Evolutionary conservation across 805 yeast species (phyloP).

Genomic region (Jamesozyma spencerorum): DNA sequence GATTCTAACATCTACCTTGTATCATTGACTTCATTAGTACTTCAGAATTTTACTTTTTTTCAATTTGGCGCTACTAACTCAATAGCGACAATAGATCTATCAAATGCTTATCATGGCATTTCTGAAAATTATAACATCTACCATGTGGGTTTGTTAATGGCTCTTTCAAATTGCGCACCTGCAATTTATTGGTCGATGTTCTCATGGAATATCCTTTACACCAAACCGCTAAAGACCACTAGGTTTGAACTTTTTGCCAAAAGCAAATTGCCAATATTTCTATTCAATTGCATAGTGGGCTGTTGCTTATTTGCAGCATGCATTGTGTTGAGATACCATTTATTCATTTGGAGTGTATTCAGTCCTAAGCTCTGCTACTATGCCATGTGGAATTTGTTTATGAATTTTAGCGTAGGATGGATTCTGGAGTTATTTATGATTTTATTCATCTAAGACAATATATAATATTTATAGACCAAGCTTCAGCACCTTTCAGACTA

Average conservation of each 20-base stretch:
- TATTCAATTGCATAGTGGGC: slow-evolving; percentile 54
- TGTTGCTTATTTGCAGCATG: slow-evolving; percentile 60
- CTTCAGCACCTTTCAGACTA: no score
- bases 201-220: slow-evolving; percentile 16
- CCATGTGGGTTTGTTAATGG: slow-evolving; percentile 69
- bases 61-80: slow-evolving; percentile 88
- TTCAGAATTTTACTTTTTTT: slow-evolving; percentile 75
- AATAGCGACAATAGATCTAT: slow-evolving; percentile 78
- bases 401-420: slow-evolving; percentile 37
- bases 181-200: slow-evolving; percentile 70
- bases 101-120: slow-evolving; percentile 89
- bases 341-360: slow-evolving; percentile 96
- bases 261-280: slow-evolving; percentile 26
- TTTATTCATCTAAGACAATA: no score
- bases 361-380: slow-evolving; percentile 83
- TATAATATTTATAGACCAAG: no score
- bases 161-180: slow-evolving; percentile 75
- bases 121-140: slow-evolving; percentile 52
- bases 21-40: slow-evolving; percentile 31
- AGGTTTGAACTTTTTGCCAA: slow-evolving; percentile 10
- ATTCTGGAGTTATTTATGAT: slow-evolving; percentile 12
- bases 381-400: slow-evolving; percentile 59
- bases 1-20: slow-evolving; percentile 7
- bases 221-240: slow-evolving; percentile 10
- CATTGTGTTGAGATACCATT: slow-evolving; percentile 63